Evolutionary conservation across 2,329 filamentous ascomycete species (phyloP), one percentile per base, ranked within the genome.

Genomic region (Microascus cirrosus): DNA sequence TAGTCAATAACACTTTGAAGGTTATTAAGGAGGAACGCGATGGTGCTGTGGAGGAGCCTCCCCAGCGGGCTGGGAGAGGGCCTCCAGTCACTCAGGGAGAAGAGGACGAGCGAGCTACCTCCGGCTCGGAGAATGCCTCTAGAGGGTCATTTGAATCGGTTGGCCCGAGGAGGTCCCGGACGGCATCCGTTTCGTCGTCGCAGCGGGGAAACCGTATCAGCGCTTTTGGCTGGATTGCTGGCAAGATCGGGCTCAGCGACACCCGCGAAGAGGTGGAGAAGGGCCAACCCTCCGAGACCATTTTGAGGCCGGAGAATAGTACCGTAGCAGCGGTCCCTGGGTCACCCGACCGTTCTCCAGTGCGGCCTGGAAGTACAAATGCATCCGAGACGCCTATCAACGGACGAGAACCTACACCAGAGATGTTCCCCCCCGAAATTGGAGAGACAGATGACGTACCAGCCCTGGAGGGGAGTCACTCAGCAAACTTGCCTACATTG

Each of bases 1-100:
- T 35, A 45, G 28, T 58, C 51, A 58, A 54, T 58, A 58, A 58
- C 56, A 15, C 1, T 58, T 34, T 58, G 51, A 58, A 58, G 56
- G 56, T 51, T 58, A 58, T 39, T 58, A 57, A 57, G 13, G 55
- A 22, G 39, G 56, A 22, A 20, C 32, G 12, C 32, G 48, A 25
- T 28, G 24, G 39, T 32, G n/a, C 20, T 28, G 55, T 15, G 12
- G 20, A 2, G 34, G 20, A 24, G 22, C 28, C 20, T 50, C 25
- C 55, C 35, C 55, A 57, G 55, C 55, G 28, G 55, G 55, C 55
- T 57, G 55, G 34, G 55, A 53, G 48, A 35, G 48, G 48, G 36
- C 13, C 12, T n/a, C 13, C 4, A 13, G 36, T 4, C 3, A 15
- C 4, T 12, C 13, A 42, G 15, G 36, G 36, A 13, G 36, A n/a